These are phyloP conservation scores for Pestalotiopsis sp. DNA, from an alignment of 2,329 filamentous ascomycete species.

Conservation along the genomic window DNA sequence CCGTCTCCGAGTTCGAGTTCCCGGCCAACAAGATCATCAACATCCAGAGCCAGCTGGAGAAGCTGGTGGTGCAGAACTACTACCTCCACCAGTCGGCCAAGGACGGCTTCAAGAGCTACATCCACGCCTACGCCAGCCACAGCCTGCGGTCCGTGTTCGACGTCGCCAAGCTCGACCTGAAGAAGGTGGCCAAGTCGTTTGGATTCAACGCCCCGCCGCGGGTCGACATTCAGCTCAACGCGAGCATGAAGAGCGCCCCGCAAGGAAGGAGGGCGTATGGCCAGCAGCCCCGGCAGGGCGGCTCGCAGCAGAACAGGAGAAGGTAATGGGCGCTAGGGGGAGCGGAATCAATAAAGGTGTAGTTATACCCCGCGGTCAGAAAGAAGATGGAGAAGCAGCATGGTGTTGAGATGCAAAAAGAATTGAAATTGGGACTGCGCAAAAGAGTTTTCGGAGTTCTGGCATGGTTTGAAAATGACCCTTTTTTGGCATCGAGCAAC, in stretches of 20 bases:
- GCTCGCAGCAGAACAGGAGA: conserved; percentile 1
- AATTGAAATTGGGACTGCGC: background rate
- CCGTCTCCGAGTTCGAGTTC: conserved; percentile 92
- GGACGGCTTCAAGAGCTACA: conserved; percentile 83
- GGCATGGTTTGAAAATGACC: background rate
- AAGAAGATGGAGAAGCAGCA: background rate
- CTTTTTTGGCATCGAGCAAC: background rate
- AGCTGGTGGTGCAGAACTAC: conserved; percentile 93
- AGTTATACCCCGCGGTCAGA: background rate
- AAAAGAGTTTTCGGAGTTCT: background rate
- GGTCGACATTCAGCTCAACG: conserved; percentile 77
- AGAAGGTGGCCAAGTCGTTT: conserved; percentile 84
- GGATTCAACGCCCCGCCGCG: conserved; percentile 78
- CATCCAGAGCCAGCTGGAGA: conserved; percentile 89
- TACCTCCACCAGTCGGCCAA: conserved; percentile 69
- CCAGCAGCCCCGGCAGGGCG: conserved; percentile 72
- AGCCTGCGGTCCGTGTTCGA: conserved; percentile 83
- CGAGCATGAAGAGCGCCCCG: conserved; percentile 75
- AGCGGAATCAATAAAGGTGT: background rate
- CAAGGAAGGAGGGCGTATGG: conserved; percentile 71
- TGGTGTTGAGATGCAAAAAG: background rate
- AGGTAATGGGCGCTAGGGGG: background rate
- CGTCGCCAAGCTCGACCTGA: conserved; percentile 78
- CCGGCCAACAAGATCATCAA: conserved; percentile 90
- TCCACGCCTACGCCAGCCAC: conserved; percentile 93